Percentiles rank a stretch among this genome's conserved stretches.
Evolutionary conservation across 306 rosid species (phyloP).

Genomic region (Nissolia schottii): DNA sequence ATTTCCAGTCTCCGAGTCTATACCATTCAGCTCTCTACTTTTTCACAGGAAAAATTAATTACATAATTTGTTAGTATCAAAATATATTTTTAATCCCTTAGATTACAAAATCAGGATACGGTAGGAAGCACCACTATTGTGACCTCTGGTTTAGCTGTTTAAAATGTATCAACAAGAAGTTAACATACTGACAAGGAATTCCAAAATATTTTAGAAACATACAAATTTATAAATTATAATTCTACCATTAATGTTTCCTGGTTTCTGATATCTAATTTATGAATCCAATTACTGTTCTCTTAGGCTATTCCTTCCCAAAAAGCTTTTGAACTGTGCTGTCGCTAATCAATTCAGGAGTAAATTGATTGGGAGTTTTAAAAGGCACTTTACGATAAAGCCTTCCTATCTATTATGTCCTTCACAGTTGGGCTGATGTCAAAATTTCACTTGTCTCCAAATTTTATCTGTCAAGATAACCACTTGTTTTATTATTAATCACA

Average conservation of each 20-base stretch:
- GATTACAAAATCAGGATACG: slow-evolving; percentile 18
- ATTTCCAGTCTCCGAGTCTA: not conserved
- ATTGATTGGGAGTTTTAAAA: too few relatives aligned
- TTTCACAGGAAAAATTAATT: not conserved
- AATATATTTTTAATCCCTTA: not conserved
- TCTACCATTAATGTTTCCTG: not conserved
- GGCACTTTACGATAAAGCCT: too few relatives aligned
- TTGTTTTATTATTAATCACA: too few relatives aligned
- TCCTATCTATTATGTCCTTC: too few relatives aligned
- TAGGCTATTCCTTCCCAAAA: too few relatives aligned
- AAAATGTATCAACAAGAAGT: slow-evolving; percentile 28
- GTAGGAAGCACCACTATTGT: slow-evolving; percentile 27
- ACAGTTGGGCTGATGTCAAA: too few relatives aligned
- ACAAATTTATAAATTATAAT: not conserved
- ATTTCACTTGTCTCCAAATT: too few relatives aligned
- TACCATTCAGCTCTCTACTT: not conserved
- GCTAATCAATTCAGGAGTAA: too few relatives aligned
- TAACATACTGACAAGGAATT: slow-evolving; percentile 37
- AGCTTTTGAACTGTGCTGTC: too few relatives aligned
- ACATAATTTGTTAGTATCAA: not conserved
- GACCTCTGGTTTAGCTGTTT: slow-evolving; percentile 27
- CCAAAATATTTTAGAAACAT: not conserved
- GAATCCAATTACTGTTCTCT: not conserved
- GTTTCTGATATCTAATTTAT: not conserved
- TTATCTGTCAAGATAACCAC: too few relatives aligned